A percentile compares a stretch with the other conserved stretches of the same genome.
Conservation (phyloP, 73 alveolate species). For the Blepharisma stoltei region DNA sequence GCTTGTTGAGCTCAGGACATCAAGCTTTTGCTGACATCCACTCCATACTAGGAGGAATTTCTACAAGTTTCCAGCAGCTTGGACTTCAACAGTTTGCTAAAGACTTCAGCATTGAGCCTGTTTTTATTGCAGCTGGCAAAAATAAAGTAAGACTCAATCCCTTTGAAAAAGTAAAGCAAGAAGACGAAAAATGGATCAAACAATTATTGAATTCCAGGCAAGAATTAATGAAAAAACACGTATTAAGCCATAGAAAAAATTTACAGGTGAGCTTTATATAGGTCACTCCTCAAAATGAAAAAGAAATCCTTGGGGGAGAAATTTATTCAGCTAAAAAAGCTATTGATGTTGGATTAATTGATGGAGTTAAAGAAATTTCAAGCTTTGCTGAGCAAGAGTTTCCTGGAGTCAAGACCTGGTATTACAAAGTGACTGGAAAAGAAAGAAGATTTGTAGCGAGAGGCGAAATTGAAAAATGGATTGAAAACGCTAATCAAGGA, state of each 20-base stretch:
- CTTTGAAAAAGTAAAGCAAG: neutral
- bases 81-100: neutral
- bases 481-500: no score
- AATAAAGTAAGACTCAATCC: neutral
- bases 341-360: conserved; percentile 4
- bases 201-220: neutral
- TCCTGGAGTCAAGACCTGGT: no score
- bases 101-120: neutral
- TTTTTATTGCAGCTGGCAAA: neutral
- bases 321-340: conserved; percentile 10
- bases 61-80: neutral
- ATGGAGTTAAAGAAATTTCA: neutral
- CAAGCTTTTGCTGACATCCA: neutral
- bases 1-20: neutral
- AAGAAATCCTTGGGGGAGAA: conserved; percentile 14
- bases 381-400: no score
- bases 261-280: no score
- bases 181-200: neutral
- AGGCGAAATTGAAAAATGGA: no score
- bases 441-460: no score
- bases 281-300: neutral
- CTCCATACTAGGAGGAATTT: neutral
- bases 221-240: conserved; percentile 4
- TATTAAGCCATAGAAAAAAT: neutral
- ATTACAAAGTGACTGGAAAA: no score